Base-by-base conservation (phyloP, 1,139 yeast genomes). In the Zygosaccharomyces sapae region DNA sequence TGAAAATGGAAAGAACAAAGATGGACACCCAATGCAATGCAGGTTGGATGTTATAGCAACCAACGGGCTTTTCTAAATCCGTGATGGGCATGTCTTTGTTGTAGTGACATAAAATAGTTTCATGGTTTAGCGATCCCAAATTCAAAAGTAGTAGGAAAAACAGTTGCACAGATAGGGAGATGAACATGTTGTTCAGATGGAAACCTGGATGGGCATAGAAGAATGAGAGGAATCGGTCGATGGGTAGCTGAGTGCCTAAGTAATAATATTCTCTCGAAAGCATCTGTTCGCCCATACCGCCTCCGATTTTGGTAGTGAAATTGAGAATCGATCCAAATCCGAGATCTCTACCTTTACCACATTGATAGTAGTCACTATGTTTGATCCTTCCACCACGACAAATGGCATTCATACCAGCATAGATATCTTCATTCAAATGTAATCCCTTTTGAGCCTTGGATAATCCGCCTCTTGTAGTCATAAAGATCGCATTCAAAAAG, bases 271-370 rank as follows among this genome's bases (percentile, higher is more conserved):
- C 96, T 54, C 96, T 70, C 4, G 95, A 86, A 12, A 88, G 67
- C 62, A 86, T 75, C 58, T 88, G 96, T 60, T 88, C 96, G 0
- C 96, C 96, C 96, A 88, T 88, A 1, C 96, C 96, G 36, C 95
- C 90, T 0, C 96, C 96, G 58, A 88, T 87, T 61, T 88, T 88
- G 0, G 92, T 81, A 0, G 95, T 87, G 63, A 88, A 88, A 59
- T 86, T 87, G 51, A 87, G 70, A 43, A 88, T 86, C 0, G 96
- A 84, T 0, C 86, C 83, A 65, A 88, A 88, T 0, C 96, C 96
- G 35, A 88, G 70, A 67, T 88, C 96, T 52, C 96, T 71, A 0
- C 96, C 96, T 63, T 88, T 88, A 0, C 96, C 96, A 69, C 96
- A 88, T 61, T 88, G 96, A 58, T 77, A 83, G 61, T 83, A 88